Evolutionary conservation across 2,329 filamentous ascomycete genomes (phyloP).

Genomic region (Pseudogymnoascus sp.): DNA sequence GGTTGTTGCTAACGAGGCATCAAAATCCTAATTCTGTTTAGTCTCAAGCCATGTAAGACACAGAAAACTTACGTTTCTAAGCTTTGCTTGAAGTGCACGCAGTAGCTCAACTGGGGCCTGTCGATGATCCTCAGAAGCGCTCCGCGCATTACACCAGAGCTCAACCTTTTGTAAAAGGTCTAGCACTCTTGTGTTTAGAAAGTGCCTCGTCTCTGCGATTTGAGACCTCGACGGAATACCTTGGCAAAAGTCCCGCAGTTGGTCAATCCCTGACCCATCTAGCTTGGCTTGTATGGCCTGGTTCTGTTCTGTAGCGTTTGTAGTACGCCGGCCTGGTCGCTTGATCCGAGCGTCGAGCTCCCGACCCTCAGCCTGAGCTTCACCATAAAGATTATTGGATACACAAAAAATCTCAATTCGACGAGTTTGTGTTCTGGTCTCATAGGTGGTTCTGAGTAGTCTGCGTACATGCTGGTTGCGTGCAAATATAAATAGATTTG

Average conservation of each 20-base stretch:
- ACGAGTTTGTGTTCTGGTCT: conserved; percentile 1
- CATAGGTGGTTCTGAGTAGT: conserved; percentile 7
- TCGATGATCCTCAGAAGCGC: not conserved
- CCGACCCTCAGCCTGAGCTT: conserved; percentile 1
- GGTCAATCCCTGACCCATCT: conserved; percentile 12
- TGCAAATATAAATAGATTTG: conserved; percentile 12
- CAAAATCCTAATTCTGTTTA: conserved; percentile 11
- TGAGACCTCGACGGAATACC: conserved; percentile 14
- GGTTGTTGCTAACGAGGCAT: conserved; percentile 3
- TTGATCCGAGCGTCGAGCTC: not conserved
- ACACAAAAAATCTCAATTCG: conserved; percentile 14
- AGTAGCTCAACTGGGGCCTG: conserved; percentile 11
- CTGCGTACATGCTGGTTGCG: conserved; percentile 14
- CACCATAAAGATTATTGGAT: conserved; percentile 13
- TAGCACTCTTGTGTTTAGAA: conserved; percentile 12
- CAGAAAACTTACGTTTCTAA: conserved; percentile 10
- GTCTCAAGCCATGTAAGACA: not conserved
- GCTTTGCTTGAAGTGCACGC: conserved; percentile 9
- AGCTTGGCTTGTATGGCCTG: conserved; percentile 10
- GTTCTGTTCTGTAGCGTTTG: not conserved
- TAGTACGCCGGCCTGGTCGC: not conserved
- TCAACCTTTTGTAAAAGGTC: conserved; percentile 13
- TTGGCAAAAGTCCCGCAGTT: conserved; percentile 12
- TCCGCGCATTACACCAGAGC: conserved; percentile 15
- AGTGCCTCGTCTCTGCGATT: conserved; percentile 16